These are phyloP conservation scores for Boletus holoroseus DNA, from an alignment of 1,284 basidiomycete genomes.

Conservation along the genomic window DNA sequence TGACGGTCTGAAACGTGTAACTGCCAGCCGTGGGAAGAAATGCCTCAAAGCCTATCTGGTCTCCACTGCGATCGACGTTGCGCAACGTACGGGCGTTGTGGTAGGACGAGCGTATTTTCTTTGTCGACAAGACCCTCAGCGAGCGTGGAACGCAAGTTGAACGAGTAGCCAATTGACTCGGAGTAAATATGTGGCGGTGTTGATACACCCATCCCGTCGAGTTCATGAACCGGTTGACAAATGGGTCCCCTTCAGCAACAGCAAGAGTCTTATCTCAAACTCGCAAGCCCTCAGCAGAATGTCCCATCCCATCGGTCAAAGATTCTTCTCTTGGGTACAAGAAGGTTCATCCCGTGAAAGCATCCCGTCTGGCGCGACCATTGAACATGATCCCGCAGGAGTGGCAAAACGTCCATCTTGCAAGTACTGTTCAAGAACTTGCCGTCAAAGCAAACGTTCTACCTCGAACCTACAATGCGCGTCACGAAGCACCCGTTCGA, in stretches of 20 bases:
- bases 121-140: not conserved
- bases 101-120: not conserved
- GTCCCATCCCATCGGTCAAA: conserved; percentile 46
- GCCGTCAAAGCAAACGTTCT: conserved; percentile 84
- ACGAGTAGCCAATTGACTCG: not conserved
- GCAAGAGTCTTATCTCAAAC: conserved; percentile 12
- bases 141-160: not conserved
- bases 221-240: not conserved
- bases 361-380: not conserved
- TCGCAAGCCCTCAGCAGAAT: conserved; percentile 16
- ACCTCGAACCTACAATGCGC: conserved; percentile 81
- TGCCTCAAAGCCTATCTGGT: not conserved
- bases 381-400: conserved; percentile 42
- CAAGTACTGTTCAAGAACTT: conserved; percentile 88
- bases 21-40: conserved; percentile 10
- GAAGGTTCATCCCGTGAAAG: conserved; percentile 49
- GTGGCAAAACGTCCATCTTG: conserved; percentile 90
- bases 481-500: conserved; percentile 74
- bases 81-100: not conserved
- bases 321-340: conserved; percentile 73
- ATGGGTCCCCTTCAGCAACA: conserved; percentile 17
- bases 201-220: not conserved
- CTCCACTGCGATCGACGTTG: not conserved
- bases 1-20: not conserved
- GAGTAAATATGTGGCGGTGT: conserved; percentile 1